phyloP scores from a whole-genome alignment of 1,284 basidiomycete species.

The Stygiomarasmius scandens region DNA sequence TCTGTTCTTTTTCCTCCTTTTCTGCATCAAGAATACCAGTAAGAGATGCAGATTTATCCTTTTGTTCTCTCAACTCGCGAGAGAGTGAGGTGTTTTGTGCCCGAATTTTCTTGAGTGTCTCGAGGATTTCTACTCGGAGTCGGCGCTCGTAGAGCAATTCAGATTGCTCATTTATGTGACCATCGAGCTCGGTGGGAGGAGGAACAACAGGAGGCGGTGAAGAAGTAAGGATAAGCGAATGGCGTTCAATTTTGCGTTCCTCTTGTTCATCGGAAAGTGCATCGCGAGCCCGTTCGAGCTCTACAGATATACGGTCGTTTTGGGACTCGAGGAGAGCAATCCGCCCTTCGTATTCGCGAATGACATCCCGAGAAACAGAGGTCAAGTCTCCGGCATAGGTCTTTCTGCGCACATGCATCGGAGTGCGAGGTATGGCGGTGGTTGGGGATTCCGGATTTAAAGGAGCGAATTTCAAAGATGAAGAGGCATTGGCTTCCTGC shows the following conservation, averaged over 20 bases:
- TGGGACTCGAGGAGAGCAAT: slow-evolving; percentile 25
- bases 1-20: slow-evolving; percentile 17
- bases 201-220: background rate
- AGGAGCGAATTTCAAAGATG: background rate
- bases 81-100: slow-evolving; percentile 25
- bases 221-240: slow-evolving; percentile 12
- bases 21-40: slow-evolving; percentile 22
- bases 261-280: slow-evolving; percentile 25
- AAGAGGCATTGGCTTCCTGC: background rate
- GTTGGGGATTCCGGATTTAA: background rate
- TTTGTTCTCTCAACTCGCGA: slow-evolving; percentile 23
- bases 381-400: slow-evolving; percentile 26
- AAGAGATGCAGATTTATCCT: slow-evolving; percentile 21
- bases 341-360: slow-evolving; percentile 24
- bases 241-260: slow-evolving; percentile 9
- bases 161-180: slow-evolving; percentile 17
- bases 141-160: slow-evolving; percentile 25
- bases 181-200: slow-evolving; percentile 12
- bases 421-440: background rate
- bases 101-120: slow-evolving; percentile 27
- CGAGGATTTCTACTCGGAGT: slow-evolving; percentile 24
- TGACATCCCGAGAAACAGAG: slow-evolving; percentile 15
- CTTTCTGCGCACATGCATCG: slow-evolving; percentile 18
- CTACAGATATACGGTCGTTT: slow-evolving; percentile 21
- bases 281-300: slow-evolving; percentile 24